A percentile compares a stretch with the other conserved stretches of the same genome.
Evolutionary conservation across 2,329 filamentous ascomycete species (phyloP).

Genomic region (Epichloe elymi): DNA sequence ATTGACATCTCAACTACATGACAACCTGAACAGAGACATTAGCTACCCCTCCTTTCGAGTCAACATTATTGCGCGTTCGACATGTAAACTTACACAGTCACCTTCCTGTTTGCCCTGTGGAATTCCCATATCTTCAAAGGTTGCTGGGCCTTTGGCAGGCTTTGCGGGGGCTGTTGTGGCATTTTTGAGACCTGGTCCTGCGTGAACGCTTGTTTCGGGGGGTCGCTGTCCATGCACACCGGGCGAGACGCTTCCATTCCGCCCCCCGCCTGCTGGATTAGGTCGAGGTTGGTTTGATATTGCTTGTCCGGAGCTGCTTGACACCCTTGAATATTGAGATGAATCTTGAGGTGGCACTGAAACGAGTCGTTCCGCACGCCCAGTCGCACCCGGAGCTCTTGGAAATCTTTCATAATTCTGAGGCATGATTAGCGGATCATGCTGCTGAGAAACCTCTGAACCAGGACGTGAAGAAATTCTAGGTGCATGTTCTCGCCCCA

Average conservation of each 20-base stretch:
- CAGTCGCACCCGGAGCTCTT: conserved; percentile 17
- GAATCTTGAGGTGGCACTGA: conserved; percentile 17
- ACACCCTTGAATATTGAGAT: conserved; percentile 9
- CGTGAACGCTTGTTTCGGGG: not conserved
- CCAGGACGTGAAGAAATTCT: conserved; percentile 5
- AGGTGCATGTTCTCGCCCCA: not conserved
- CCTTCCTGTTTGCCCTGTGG: conserved; percentile 69
- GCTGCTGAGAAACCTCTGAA: conserved; percentile 11
- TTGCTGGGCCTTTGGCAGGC: conserved; percentile 68
- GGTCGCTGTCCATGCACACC: conserved; percentile 12
- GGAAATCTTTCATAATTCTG: conserved; percentile 17
- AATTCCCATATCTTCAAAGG: conserved; percentile 97
- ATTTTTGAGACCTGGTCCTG: conserved; percentile 16
- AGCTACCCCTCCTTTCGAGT: not conserved
- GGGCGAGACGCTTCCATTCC: conserved; percentile 26
- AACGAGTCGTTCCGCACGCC: conserved; percentile 20
- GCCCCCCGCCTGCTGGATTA: conserved; percentile 11
- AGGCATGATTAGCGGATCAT: conserved; percentile 1
- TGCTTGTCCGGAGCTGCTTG: conserved; percentile 10
- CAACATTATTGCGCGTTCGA: too few relatives aligned
- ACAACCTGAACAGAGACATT: not conserved
- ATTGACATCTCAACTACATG: not conserved
- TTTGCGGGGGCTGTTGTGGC: conserved; percentile 20
- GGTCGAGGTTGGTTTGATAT: conserved; percentile 10
- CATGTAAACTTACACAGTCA: conserved; percentile 62